phyloP scores from a whole-genome alignment of 2,329 filamentous ascomycete species.

The Aspergillus fumigatiaffinis region DNA sequence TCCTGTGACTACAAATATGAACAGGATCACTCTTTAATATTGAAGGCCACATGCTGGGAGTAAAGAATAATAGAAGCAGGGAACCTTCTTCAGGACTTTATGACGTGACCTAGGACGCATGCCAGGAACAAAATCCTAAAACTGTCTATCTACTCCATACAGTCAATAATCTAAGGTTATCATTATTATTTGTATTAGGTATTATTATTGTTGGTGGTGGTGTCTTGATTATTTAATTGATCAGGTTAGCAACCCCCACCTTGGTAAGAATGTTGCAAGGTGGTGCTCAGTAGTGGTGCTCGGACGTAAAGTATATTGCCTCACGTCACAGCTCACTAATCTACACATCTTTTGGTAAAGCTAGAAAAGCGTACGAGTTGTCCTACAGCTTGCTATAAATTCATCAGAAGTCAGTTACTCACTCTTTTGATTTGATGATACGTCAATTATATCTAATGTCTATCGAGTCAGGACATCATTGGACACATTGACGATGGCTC shows the following conservation, averaged over 20 bases:
- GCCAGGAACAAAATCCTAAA: not conserved
- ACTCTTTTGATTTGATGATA: not conserved
- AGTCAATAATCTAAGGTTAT: not conserved
- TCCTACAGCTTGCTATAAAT: not conserved
- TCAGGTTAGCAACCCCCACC: not conserved
- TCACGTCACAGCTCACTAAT: not conserved
- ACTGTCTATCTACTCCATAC: not conserved
- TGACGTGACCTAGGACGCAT: not conserved
- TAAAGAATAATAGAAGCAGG: not conserved
- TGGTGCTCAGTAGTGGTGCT: no score
- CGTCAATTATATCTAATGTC: not conserved
- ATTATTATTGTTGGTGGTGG: not conserved
- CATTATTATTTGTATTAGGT: not conserved
- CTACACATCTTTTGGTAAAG: not conserved
- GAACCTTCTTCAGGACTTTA: not conserved
- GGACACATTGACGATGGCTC: not conserved
- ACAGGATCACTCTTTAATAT: not conserved
- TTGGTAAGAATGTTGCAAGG: not conserved
- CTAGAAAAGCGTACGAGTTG: not conserved
- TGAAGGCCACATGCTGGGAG: not conserved
- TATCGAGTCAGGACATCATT: not conserved
- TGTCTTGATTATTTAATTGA: not conserved
- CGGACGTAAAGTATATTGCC: not conserved
- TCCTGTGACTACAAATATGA: not conserved
- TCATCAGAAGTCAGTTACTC: not conserved